phyloP scores from a whole-genome alignment of 148 eudicot genomes.

The Silene conica region DNA sequence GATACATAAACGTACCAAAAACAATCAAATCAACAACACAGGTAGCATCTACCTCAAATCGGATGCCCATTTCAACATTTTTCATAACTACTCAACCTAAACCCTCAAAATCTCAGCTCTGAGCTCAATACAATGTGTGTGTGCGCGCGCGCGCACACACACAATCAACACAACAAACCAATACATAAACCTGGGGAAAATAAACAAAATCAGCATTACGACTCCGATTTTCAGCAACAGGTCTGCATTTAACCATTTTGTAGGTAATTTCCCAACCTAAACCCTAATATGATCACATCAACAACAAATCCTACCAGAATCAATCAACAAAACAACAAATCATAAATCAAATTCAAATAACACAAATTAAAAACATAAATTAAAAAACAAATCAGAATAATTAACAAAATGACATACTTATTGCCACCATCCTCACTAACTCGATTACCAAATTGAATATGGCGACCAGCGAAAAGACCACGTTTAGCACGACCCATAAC shows the following conservation, averaged over 20 bases:
- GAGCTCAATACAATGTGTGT: no score
- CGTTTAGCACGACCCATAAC: conserved; percentile 94
- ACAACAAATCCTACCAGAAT: not conserved
- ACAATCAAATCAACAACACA: no score
- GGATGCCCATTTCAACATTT: no score
- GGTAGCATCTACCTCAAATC: no score
- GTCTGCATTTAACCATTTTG: not conserved
- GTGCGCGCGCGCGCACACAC: no score
- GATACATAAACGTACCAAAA: no score
- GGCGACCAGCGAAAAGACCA: conserved; percentile 89
- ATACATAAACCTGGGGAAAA: no score
- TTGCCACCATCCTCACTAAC: conserved; percentile 94
- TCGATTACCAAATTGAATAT: conserved; percentile 82
- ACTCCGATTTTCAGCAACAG: not conserved
- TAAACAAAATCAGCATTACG: no score
- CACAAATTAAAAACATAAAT: not conserved
- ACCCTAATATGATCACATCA: not conserved
- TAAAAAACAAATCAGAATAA: no score
- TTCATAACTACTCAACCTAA: not conserved
- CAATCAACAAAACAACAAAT: not conserved
- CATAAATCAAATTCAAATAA: not conserved
- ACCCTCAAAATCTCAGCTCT: not conserved
- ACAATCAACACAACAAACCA: no score
- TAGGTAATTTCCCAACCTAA: not conserved
- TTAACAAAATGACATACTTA: conserved; percentile 42